Evolutionary conservation across 75 land plant genomes (phyloP).

Genomic region (Picea glauca): DNA sequence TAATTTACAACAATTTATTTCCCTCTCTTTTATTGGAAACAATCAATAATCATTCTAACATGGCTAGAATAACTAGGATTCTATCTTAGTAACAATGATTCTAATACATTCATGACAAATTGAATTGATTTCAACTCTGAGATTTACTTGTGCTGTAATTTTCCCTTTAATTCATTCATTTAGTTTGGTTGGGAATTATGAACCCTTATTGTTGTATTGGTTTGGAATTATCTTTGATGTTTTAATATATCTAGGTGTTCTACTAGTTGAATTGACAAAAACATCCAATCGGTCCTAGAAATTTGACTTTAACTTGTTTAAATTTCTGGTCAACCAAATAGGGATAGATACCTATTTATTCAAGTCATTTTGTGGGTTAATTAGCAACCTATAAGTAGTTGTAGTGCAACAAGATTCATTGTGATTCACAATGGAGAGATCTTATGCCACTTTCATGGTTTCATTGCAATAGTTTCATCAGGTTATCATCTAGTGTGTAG

Average conservation of each 20-base stretch:
- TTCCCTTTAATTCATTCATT: not conserved
- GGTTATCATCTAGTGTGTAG: too few species aligned
- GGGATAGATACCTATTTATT: too few species aligned
- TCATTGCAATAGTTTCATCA: too few species aligned
- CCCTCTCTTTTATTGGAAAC: too few species aligned
- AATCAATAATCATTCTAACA: not conserved
- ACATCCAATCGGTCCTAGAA: not conserved
- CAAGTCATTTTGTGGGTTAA: too few species aligned
- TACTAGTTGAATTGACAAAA: not conserved
- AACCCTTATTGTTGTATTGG: not conserved
- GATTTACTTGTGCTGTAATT: too few species aligned
- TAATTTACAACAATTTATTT: too few species aligned
- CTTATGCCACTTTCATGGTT: too few species aligned
- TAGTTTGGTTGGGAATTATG: not conserved
- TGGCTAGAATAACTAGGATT: not conserved
- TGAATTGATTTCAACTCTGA: not conserved
- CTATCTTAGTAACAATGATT: not conserved
- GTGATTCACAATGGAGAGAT: too few species aligned
- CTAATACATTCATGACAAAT: not conserved
- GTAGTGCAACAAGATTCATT: too few species aligned
- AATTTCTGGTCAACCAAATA: not conserved
- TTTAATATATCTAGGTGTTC: not conserved
- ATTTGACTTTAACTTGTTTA: not conserved
- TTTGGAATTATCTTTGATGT: not conserved
- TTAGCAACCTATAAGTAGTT: too few species aligned